Evolutionary conservation across 2,329 filamentous ascomycete genomes (phyloP).

Genomic region (Neopestalotiopsis rosae): DNA sequence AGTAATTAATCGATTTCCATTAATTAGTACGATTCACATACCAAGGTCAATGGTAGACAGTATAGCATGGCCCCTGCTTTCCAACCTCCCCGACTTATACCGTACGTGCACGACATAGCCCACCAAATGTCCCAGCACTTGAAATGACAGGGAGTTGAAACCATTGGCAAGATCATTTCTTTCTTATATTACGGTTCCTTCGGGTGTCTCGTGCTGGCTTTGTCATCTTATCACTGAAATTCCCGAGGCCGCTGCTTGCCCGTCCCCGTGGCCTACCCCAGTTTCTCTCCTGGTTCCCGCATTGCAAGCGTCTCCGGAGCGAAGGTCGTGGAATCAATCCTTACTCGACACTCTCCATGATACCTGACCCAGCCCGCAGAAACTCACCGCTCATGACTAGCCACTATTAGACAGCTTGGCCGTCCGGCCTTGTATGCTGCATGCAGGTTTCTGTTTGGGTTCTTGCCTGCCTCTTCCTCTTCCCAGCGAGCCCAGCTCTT

Average conservation of each 20-base stretch:
- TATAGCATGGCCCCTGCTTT: too few species aligned
- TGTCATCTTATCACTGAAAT: not conserved
- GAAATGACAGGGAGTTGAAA: too few species aligned
- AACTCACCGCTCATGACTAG: slow-evolving; percentile 17
- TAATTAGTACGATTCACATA: too few species aligned
- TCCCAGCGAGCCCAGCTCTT: too few species aligned
- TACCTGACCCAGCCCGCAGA: slow-evolving; percentile 2
- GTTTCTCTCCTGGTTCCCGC: slow-evolving; percentile 2
- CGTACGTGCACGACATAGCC: too few species aligned
- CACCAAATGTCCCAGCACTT: too few species aligned
- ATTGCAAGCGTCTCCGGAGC: not conserved
- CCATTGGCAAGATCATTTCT: not conserved
- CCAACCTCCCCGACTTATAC: too few species aligned
- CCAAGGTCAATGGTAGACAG: too few species aligned
- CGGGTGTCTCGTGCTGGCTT: not conserved
- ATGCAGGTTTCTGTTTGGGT: not conserved
- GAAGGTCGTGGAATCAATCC: not conserved
- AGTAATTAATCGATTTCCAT: too few species aligned
- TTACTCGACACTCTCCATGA: not conserved
- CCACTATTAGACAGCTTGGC: not conserved
- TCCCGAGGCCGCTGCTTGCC: too few species aligned
- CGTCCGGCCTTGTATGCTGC: not conserved
- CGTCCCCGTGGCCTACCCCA: not conserved
- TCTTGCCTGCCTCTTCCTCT: too few species aligned
- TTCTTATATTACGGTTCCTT: not conserved